A percentile compares a stretch with the other conserved stretches of the same genome.
Conservation (phyloP, 208 protist species). For the Naegleria lovaniensis region DNA sequence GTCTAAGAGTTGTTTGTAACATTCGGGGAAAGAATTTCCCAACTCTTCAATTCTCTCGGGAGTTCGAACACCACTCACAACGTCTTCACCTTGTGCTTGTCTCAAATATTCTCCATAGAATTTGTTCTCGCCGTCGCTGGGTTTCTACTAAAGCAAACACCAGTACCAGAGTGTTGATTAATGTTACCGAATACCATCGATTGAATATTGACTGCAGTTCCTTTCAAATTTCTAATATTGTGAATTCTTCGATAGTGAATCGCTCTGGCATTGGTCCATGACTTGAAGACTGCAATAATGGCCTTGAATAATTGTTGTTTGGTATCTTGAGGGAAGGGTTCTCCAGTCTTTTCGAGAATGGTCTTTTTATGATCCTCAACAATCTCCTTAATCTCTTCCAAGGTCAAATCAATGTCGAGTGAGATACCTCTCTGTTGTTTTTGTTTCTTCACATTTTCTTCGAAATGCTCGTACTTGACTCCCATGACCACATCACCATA, state of each 20-base stretch:
- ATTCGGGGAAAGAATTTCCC: conserved; percentile 70
- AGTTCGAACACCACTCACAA: conserved; percentile 87
- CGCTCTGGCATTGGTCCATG: conserved; percentile 79
- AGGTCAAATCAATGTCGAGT: conserved; percentile 73
- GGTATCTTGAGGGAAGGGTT: conserved; percentile 76
- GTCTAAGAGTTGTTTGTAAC: conserved; percentile 70
- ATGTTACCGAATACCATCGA: conserved; percentile 90
- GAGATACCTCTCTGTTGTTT: conserved; percentile 63
- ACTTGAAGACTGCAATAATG: conserved; percentile 81
- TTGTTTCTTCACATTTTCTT: conserved; percentile 62
- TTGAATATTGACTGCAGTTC: conserved; percentile 88
- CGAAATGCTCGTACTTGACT: conserved; percentile 71
- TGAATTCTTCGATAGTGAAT: conserved; percentile 76
- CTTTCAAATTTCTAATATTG: conserved; percentile 74
- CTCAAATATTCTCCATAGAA: conserved; percentile 88
- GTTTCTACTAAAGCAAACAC: conserved; percentile 86
- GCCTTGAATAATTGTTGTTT: conserved; percentile 67
- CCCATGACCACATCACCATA: conserved; percentile 85
- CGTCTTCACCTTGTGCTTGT: conserved; percentile 90
- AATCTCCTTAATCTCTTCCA: conserved; percentile 64
- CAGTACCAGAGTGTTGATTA: conserved; percentile 76
- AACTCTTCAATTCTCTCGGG: conserved; percentile 78
- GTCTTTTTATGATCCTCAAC: conserved; percentile 56
- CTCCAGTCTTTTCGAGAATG: conserved; percentile 58
- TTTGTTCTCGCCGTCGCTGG: conserved; percentile 79